Percentiles rank a stretch among this genome's conserved stretches.
phyloP scores from a whole-genome alignment of 176 grass and related monocot species.

The Pontederia paniculata region DNA sequence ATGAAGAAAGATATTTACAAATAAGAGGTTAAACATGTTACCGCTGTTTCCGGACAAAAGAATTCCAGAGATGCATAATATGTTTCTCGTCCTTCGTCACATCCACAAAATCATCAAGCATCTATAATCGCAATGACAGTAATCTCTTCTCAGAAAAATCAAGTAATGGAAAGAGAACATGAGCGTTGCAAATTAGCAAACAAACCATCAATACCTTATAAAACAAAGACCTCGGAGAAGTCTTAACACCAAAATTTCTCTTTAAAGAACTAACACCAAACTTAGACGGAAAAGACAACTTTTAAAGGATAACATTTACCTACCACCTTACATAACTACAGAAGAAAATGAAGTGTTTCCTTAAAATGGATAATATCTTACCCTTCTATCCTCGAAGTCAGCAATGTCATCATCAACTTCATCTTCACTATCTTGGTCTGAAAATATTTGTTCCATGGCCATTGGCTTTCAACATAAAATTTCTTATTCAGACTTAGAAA shows the following conservation, averaged over 20 bases:
- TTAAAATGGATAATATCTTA: slow-evolving; percentile 36
- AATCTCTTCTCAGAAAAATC: too few relatives aligned
- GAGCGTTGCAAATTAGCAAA: too few relatives aligned
- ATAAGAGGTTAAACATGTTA: slow-evolving; percentile 16
- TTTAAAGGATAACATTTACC: too few relatives aligned
- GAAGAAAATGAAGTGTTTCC: not conserved
- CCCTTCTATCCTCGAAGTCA: slow-evolving; percentile 74
- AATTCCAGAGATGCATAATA: slow-evolving; percentile 96
- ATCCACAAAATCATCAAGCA: slow-evolving; percentile 78
- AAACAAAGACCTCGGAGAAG: too few relatives aligned
- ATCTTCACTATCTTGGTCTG: slow-evolving; percentile 79
- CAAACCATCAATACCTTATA: too few relatives aligned
- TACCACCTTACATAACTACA: not conserved
- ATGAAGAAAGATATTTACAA: slow-evolving; percentile 6
- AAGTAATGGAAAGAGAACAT: too few relatives aligned
- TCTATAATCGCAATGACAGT: slow-evolving; percentile 26
- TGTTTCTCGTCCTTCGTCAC: slow-evolving; percentile 69
- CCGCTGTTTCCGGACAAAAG: slow-evolving; percentile 82
- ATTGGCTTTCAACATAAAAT: slow-evolving; percentile 49
- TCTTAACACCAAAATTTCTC: too few relatives aligned
- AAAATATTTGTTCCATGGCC: slow-evolving; percentile 55
- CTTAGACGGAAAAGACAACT: too few relatives aligned
- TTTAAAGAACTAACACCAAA: too few relatives aligned
- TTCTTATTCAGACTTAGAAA: slow-evolving; percentile 7
- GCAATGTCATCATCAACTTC: slow-evolving; percentile 84